phyloP scores from a whole-genome alignment of 306 rosid genomes.

The Vicia sativa region DNA sequence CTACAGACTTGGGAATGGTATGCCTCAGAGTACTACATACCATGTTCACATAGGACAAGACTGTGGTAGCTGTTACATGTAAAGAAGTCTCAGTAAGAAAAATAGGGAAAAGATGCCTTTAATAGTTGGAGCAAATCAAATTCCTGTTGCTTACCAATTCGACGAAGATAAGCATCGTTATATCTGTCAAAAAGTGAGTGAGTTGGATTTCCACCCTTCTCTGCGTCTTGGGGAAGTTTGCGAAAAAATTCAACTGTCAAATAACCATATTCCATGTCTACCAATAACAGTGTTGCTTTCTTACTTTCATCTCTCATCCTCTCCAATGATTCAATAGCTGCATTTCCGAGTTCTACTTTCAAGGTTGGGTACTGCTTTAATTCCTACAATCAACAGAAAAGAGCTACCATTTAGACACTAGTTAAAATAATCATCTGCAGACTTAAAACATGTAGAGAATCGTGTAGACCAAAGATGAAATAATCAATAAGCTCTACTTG shows the following conservation, averaged over 20 bases:
- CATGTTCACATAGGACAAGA: constrained; percentile 89
- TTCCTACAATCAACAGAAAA: constrained; percentile 57
- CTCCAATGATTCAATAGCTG: constrained; percentile 83
- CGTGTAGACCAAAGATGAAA: constrained; percentile 8
- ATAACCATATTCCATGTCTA: constrained; percentile 93
- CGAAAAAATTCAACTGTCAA: constrained; percentile 93
- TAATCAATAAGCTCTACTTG: constrained; percentile 42
- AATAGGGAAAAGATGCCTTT: neutral
- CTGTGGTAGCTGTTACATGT: constrained; percentile 66
- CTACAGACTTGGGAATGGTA: constrained; percentile 92
- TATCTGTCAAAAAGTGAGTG: constrained; percentile 92
- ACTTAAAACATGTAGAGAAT: constrained; percentile 31
- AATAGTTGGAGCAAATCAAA: neutral
- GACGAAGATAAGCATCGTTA: constrained; percentile 86
- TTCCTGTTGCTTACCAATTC: constrained; percentile 60
- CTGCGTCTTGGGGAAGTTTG: constrained; percentile 94
- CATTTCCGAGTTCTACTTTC: constrained; percentile 82
- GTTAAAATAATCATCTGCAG: constrained; percentile 9
- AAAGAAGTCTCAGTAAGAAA: constrained; percentile 22
- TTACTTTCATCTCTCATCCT: constrained; percentile 92
- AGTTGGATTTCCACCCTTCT: constrained; percentile 98
- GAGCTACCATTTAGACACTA: constrained; percentile 1
- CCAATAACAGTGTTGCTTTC: constrained; percentile 82
- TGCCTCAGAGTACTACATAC: constrained; percentile 82
- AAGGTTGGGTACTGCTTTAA: constrained; percentile 90